phyloP scores from a whole-genome alignment of 2,329 filamentous ascomycete species.

The Aspergillaceae sp. region DNA sequence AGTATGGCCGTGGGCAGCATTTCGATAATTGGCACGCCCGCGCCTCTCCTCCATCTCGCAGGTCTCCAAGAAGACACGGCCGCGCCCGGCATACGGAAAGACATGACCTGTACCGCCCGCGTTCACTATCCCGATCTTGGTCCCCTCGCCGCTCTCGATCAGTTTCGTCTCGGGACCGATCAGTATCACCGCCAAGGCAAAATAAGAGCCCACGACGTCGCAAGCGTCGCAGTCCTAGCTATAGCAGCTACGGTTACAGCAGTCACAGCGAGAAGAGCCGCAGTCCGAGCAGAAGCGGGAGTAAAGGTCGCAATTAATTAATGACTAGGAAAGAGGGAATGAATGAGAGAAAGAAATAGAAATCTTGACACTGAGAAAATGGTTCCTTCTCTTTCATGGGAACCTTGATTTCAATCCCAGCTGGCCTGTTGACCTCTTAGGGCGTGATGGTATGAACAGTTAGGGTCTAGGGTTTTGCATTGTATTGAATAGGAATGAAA shows the following conservation, averaged over 20 bases:
- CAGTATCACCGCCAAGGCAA: slow-evolving; percentile 33
- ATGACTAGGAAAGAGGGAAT: too few species aligned
- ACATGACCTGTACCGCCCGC: slow-evolving; percentile 52
- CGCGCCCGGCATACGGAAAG: slow-evolving; percentile 39
- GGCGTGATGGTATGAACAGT: too few species aligned
- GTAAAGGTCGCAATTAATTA: slow-evolving; percentile 6
- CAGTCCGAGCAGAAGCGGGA: slow-evolving; percentile 43
- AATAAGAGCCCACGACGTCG: slow-evolving; percentile 30
- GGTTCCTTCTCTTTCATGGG: too few species aligned
- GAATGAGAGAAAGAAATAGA: too few species aligned
- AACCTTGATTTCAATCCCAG: too few species aligned
- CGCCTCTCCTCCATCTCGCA: slow-evolving; percentile 16
- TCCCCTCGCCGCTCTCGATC: slow-evolving; percentile 32
- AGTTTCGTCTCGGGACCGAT: slow-evolving; percentile 31
- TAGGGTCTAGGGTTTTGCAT: too few species aligned
- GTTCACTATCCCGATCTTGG: slow-evolving; percentile 45
- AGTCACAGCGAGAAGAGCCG: slow-evolving; percentile 43
- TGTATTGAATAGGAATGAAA: too few species aligned
- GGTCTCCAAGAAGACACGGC: slow-evolving; percentile 32
- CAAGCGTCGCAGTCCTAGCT: slow-evolving; percentile 52
- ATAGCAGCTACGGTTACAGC: slow-evolving; percentile 55
- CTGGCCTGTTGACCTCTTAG: too few species aligned
- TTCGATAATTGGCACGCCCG: slow-evolving; percentile 17
- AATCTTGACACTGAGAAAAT: too few species aligned
- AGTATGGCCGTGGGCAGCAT: slow-evolving; percentile 22